Evolutionary conservation across 345 rosid species (phyloP).

Genomic region (Bruguiera sexangula): DNA sequence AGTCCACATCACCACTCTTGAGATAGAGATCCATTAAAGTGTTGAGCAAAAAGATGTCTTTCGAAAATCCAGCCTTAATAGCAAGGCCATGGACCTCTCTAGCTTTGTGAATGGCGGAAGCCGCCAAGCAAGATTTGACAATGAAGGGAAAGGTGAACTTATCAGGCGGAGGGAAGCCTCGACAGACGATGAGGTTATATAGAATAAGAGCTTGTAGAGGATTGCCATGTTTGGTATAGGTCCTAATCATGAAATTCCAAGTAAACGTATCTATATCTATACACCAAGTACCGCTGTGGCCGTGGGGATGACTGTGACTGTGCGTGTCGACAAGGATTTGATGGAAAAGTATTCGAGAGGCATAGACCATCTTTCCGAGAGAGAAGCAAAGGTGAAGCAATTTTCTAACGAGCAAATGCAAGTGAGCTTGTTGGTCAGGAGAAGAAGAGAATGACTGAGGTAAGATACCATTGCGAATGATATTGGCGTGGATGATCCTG

Average conservation of each 20-base stretch:
- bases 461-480: conserved; percentile 45
- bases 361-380: conserved; percentile 40
- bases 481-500: conserved; percentile 53
- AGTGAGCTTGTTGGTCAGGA: not conserved
- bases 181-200: conserved; percentile 52
- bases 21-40: conserved; percentile 63
- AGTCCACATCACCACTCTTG: conserved; percentile 40
- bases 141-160: conserved; percentile 76
- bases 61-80: conserved; percentile 47
- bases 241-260: conserved; percentile 73
- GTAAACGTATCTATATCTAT: conserved; percentile 42
- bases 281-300: no score
- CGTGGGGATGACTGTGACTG: no score
- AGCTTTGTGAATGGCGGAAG: conserved; percentile 33
- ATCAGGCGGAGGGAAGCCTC: conserved; percentile 42
- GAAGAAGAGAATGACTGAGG: conserved; percentile 14
- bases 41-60: conserved; percentile 52
- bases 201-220: conserved; percentile 52
- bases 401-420: conserved; percentile 54
- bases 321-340: conserved; percentile 22
- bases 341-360: conserved; percentile 41
- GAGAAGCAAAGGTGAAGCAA: conserved; percentile 49
- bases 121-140: conserved; percentile 52
- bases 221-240: conserved; percentile 34
- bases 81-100: conserved; percentile 60